phyloP scores from a whole-genome alignment of 176 grass and related monocot genomes.

The Calamus simplicifolius region DNA sequence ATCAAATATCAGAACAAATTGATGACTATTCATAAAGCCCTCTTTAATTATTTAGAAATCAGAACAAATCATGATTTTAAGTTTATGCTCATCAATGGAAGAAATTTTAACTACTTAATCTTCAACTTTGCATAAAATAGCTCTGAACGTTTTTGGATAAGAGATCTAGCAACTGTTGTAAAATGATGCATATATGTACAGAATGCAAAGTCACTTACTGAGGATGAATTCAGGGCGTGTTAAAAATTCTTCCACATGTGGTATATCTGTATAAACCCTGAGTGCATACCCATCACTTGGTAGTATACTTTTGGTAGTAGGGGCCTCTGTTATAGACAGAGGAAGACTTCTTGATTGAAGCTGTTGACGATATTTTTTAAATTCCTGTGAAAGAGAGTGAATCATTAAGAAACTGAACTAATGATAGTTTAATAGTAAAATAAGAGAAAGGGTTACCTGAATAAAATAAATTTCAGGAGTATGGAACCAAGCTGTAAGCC shows the following conservation, averaged over 20 bases:
- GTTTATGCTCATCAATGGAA: no score
- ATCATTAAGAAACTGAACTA: conserved; percentile 11
- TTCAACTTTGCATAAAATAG: no score
- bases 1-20: no score
- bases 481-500: conserved; percentile 96
- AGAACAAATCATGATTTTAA: no score
- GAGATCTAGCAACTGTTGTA: background rate
- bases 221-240: conserved; percentile 81
- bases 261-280: conserved; percentile 77
- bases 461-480: conserved; percentile 95
- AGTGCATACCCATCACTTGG: conserved; percentile 48
- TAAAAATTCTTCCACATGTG: conserved; percentile 86
- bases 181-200: background rate
- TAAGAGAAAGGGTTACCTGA: conserved; percentile 29
- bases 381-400: conserved; percentile 43
- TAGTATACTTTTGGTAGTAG: conserved; percentile 34
- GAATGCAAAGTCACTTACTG: conserved; percentile 42
- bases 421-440: background rate
- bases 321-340: conserved; percentile 14
- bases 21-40: no score
- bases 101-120: no score
- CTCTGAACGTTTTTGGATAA: background rate
- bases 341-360: conserved; percentile 48
- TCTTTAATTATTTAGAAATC: no score
- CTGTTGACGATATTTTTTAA: conserved; percentile 56